phyloP scores from a whole-genome alignment of 2,329 filamentous ascomycete species.

The Rutstroemia sp. region DNA sequence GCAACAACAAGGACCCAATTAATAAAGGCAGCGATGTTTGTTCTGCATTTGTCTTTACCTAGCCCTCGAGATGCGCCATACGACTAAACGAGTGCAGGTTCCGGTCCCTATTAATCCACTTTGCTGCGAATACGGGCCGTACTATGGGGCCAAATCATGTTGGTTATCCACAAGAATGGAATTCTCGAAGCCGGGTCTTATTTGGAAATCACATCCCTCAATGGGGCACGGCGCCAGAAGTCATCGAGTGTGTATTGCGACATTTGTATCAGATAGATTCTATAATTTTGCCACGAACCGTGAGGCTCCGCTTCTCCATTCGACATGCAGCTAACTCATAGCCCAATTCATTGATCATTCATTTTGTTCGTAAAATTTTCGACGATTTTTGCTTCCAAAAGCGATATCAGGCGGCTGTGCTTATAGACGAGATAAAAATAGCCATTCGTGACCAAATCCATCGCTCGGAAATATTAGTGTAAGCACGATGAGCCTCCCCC shows the following conservation, averaged over 20 bases:
- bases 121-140: neutral
- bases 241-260: neutral
- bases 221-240: neutral
- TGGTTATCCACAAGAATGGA: neutral
- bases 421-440: slow-evolving; percentile 2
- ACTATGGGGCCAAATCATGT: no score
- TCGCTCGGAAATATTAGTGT: neutral
- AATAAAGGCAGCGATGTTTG: neutral
- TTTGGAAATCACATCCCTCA: neutral
- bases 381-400: neutral
- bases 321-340: neutral
- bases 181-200: neutral
- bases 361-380: neutral
- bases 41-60: neutral
- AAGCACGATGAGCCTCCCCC: neutral
- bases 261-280: neutral
- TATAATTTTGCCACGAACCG: neutral
- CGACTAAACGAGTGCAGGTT: neutral
- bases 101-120: neutral
- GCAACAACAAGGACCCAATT: no score
- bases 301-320: neutral
- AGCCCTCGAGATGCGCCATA: neutral
- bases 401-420: slow-evolving; percentile 5
- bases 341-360: slow-evolving; percentile 4
- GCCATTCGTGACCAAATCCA: neutral